phyloP scores from a whole-genome alignment of 441 rosid genomes.

The Pelargonium fulgidum region DNA sequence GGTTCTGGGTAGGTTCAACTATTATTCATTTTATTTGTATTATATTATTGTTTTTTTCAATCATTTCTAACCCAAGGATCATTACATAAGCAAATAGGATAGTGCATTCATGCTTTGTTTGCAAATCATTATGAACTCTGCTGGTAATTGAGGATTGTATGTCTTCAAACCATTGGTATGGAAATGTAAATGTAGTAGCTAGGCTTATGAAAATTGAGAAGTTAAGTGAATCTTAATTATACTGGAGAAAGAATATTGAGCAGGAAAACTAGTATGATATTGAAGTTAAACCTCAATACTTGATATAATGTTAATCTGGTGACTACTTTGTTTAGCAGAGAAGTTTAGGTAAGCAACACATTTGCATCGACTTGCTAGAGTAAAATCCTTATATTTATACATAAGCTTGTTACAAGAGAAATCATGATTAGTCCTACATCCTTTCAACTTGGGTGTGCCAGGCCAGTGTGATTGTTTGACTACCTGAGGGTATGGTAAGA shows the following conservation, averaged over 20 bases:
- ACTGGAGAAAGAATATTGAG: background rate
- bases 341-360: constrained; percentile 1
- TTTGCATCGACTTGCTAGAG: no score
- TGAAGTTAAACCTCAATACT: background rate
- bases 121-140: background rate
- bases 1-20: constrained; percentile 67
- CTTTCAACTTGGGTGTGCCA: background rate
- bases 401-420: background rate
- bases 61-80: background rate
- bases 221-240: background rate
- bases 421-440: background rate
- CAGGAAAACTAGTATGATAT: background rate
- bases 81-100: background rate
- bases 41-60: constrained; percentile 5
- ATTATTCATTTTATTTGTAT: background rate
- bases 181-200: constrained; percentile 9
- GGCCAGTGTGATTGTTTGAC: background rate
- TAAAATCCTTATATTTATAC: background rate
- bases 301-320: no score
- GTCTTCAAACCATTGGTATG: background rate
- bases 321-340: background rate
- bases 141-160: background rate
- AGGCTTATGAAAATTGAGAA: background rate
- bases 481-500: background rate
- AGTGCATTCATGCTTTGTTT: background rate